Conservation (phyloP, 768 basidiomycete genomes). For the Sarcodon sp. region DNA sequence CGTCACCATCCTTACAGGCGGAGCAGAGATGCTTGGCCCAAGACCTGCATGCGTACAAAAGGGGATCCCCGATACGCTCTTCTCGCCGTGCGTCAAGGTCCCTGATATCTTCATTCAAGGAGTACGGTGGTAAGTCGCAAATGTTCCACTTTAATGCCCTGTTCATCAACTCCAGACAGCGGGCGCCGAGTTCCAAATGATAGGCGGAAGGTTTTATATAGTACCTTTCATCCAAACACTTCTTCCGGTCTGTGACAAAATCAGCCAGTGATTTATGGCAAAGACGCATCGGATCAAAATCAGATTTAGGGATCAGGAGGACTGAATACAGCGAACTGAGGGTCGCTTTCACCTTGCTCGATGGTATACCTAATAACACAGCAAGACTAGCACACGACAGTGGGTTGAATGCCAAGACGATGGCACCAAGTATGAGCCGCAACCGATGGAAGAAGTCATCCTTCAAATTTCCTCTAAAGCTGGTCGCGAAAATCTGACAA, state of each 20-base stretch:
- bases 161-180: neutral
- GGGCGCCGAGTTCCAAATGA: neutral
- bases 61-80: neutral
- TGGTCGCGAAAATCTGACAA: neutral
- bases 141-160: neutral
- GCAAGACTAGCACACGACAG: neutral
- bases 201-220: neutral
- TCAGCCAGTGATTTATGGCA: neutral
- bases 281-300: neutral
- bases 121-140: neutral
- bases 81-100: neutral
- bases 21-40: neutral
- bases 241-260: neutral
- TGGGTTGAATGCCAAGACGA: neutral
- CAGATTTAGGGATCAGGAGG: neutral
- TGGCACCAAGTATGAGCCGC: neutral
- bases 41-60: neutral
- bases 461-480: too few relatives aligned
- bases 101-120: neutral
- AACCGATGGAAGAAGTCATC: too few relatives aligned
- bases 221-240: neutral
- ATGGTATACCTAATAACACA: neutral
- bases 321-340: neutral
- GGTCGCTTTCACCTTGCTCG: neutral
- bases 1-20: neutral